Percentiles rank a stretch among this genome's conserved stretches.
phyloP scores from a whole-genome alignment of 2,329 filamentous ascomycete species.

The Fusarium proliferatum region DNA sequence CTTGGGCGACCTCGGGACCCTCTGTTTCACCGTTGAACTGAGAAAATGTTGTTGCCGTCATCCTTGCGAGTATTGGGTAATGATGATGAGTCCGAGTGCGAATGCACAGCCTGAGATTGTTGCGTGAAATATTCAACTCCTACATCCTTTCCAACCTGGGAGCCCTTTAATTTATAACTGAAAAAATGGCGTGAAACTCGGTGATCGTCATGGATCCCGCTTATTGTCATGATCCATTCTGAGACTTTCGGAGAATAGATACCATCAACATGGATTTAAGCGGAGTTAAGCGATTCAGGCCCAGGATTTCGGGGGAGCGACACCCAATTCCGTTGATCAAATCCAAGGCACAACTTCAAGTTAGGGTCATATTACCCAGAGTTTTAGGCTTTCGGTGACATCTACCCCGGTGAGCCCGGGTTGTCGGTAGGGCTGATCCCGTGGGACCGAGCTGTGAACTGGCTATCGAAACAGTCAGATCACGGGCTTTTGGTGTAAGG shows the following conservation, averaged over 20 bases:
- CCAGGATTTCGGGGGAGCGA: neutral
- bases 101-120: neutral
- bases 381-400: neutral
- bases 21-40: neutral
- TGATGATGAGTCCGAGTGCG: too few species aligned
- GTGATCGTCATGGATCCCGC: neutral
- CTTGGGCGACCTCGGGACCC: neutral
- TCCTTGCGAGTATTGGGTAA: neutral
- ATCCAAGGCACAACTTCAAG: too few species aligned
- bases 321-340: neutral
- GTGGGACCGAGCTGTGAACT: too few species aligned
- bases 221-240: accelerated
- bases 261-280: neutral
- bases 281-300: neutral
- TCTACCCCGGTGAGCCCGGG: neutral
- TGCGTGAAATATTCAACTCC: neutral
- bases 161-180: accelerated
- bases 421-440: neutral
- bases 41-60: neutral
- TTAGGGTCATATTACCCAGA: too few species aligned
- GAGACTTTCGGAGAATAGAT: neutral
- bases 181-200: neutral
- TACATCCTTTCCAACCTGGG: accelerated
- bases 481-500: too few species aligned
- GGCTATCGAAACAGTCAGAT: accelerated